Conservation (phyloP, 2,329 filamentous ascomycete species). For the Chaetomiaceae sp. region DNA sequence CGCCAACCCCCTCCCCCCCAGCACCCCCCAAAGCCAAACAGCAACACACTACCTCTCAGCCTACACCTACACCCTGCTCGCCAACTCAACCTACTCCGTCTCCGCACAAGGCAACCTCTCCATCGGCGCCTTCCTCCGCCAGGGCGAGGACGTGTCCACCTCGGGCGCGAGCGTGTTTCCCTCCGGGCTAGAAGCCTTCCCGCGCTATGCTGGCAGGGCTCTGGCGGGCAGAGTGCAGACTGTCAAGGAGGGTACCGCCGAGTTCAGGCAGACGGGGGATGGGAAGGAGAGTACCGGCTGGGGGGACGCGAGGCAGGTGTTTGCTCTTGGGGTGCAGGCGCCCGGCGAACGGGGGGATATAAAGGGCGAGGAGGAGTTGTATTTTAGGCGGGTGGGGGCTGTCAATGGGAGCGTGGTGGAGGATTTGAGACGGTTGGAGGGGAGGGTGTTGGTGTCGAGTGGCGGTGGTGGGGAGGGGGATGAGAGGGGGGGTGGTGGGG, state of each 20-base stretch:
- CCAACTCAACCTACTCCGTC: constrained; percentile 46
- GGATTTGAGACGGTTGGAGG: constrained; percentile 40
- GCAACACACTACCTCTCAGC: constrained; percentile 33
- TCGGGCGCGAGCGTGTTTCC: constrained; percentile 46
- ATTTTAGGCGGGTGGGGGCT: constrained; percentile 51
- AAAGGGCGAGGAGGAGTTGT: constrained; percentile 41
- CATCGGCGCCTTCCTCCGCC: constrained; percentile 39
- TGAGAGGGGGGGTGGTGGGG: not conserved
- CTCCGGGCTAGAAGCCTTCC: constrained; percentile 56
- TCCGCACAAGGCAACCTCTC: constrained; percentile 41
- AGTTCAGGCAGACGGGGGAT: constrained; percentile 45
- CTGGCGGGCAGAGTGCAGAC: constrained; percentile 43
- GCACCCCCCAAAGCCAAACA: too few relatives aligned
- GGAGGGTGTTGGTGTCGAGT: constrained; percentile 22
- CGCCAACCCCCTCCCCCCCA: constrained; percentile 1
- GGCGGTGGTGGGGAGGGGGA: not conserved
- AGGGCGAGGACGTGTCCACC: constrained; percentile 37
- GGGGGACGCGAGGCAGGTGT: constrained; percentile 53
- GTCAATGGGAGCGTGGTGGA: constrained; percentile 48
- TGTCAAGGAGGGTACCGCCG: constrained; percentile 53
- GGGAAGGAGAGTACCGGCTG: constrained; percentile 45
- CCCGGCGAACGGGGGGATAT: constrained; percentile 20
- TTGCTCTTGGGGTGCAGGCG: constrained; percentile 45
- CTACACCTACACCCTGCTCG: constrained; percentile 58
- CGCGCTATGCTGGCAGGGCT: constrained; percentile 21